phyloP scores from a whole-genome alignment of 805 yeast species.

The Wickerhamiella sorbophila region DNA sequence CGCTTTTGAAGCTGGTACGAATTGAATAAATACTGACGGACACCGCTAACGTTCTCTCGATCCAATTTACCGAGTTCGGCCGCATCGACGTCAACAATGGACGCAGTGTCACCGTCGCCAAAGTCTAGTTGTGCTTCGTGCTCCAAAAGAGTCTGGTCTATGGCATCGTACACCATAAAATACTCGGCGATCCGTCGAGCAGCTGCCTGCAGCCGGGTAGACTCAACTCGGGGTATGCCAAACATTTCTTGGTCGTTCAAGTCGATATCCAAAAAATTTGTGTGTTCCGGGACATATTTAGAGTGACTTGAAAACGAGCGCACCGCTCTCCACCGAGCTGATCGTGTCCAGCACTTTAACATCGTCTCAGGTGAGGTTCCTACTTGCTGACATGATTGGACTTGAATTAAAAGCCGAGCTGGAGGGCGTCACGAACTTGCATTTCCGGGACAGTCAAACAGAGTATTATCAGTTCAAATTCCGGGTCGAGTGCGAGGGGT shows the following conservation, averaged over 20 bases:
- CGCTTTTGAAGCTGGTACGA: neutral
- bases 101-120: neutral
- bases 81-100: conserved; percentile 1
- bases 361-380: neutral
- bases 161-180: conserved; percentile 19
- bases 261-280: conserved; percentile 10
- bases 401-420: conserved; percentile 32
- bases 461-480: conserved; percentile 66
- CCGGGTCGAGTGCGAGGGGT: conserved; percentile 56
- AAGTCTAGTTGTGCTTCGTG: conserved; percentile 11
- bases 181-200: conserved; percentile 23
- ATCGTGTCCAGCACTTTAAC: neutral
- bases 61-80: neutral
- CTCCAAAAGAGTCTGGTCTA: conserved; percentile 18
- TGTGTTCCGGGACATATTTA: neutral
- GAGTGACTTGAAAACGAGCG: too few species aligned
- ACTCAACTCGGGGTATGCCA: conserved; percentile 19
- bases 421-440: conserved; percentile 40
- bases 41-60: neutral
- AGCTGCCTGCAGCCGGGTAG: conserved; percentile 20
- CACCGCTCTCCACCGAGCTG: neutral
- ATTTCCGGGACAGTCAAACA: conserved; percentile 44
- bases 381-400: conserved; percentile 20
- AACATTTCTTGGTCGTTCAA: conserved; percentile 10
- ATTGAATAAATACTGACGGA: conserved; percentile 1